These are phyloP conservation scores for Pestalotiopsis sp. DNA, from an alignment of 2,329 filamentous ascomycete genomes.

Conservation along the genomic window DNA sequence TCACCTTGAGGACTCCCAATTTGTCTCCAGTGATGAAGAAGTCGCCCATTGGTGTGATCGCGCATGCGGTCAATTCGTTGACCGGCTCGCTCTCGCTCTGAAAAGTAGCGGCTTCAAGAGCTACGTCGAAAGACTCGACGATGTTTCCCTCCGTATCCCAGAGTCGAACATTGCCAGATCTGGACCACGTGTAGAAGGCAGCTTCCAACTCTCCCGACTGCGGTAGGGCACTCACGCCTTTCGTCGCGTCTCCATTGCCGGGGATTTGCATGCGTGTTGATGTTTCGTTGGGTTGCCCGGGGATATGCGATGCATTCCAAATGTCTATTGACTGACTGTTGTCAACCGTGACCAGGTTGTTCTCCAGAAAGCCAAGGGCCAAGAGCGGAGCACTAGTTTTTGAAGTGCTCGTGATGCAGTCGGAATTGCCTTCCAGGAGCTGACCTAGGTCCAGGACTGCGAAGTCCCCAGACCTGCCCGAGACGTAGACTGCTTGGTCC, in stretches of 20 bases:
- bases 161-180: conserved; percentile 76
- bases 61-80: conserved; percentile 64
- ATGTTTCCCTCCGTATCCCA: conserved; percentile 78
- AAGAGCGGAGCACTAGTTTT: conserved; percentile 52
- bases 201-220: conserved; percentile 63
- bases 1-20: conserved; percentile 76
- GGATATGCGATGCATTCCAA: conserved; percentile 50
- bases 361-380: conserved; percentile 69
- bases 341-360: conserved; percentile 76
- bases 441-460: conserved; percentile 54
- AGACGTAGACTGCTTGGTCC: conserved; percentile 64
- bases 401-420: conserved; percentile 41
- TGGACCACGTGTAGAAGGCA: conserved; percentile 88
- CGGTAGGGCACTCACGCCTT: conserved; percentile 72
- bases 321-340: conserved; percentile 75
- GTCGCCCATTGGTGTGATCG: conserved; percentile 62
- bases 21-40: conserved; percentile 84
- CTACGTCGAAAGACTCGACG: conserved; percentile 65
- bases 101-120: conserved; percentile 64
- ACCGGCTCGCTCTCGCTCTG: conserved; percentile 52
- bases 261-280: conserved; percentile 58
- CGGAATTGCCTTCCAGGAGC: conserved; percentile 44
- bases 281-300: conserved; percentile 39
- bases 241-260: conserved; percentile 65
- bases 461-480: conserved; percentile 66